These are phyloP conservation scores for Vigna radiata DNA, from an alignment of 306 rosid genomes.

Conservation along the genomic window DNA sequence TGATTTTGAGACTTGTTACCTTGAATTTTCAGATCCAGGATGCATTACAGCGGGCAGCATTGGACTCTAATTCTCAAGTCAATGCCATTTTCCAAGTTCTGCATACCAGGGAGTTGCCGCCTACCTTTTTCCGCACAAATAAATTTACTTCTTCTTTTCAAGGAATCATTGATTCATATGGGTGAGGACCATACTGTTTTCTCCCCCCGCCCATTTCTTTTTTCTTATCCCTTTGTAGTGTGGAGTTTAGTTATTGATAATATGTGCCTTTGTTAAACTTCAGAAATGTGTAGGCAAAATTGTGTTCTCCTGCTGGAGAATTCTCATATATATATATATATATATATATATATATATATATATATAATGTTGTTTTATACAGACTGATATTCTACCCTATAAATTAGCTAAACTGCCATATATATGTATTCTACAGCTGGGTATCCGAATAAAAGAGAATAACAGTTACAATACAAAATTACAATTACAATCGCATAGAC, in stretches of 20 bases:
- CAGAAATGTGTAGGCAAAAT: too few species aligned
- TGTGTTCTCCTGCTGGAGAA: too few species aligned
- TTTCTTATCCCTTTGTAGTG: slow-evolving; percentile 28
- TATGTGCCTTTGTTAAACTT: background rate
- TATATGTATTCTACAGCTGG: too few species aligned
- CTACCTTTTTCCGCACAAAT: slow-evolving; percentile 76
- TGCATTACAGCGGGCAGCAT: slow-evolving; percentile 69
- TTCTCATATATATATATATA: too few species aligned
- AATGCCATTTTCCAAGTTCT: slow-evolving; percentile 83
- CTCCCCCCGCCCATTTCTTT: background rate
- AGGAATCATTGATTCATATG: slow-evolving; percentile 86
- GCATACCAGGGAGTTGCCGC: slow-evolving; percentile 72
- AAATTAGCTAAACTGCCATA: too few species aligned
- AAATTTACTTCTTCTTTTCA: slow-evolving; percentile 78
- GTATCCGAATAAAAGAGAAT: too few species aligned
- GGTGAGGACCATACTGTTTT: slow-evolving; percentile 58
- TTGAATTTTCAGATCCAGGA: slow-evolving; percentile 66
- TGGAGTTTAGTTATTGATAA: slow-evolving; percentile 32
- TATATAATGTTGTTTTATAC: too few species aligned
- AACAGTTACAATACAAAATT: too few species aligned
- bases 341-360: too few species aligned
- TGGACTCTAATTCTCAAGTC: slow-evolving; percentile 76
- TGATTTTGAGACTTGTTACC: slow-evolving; percentile 27
- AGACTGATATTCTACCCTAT: too few species aligned
- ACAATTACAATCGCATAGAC: too few species aligned